These are phyloP conservation scores for Boletus pseudo-olivaceus DNA, from an alignment of 768 basidiomycete species.

Conservation along the genomic window DNA sequence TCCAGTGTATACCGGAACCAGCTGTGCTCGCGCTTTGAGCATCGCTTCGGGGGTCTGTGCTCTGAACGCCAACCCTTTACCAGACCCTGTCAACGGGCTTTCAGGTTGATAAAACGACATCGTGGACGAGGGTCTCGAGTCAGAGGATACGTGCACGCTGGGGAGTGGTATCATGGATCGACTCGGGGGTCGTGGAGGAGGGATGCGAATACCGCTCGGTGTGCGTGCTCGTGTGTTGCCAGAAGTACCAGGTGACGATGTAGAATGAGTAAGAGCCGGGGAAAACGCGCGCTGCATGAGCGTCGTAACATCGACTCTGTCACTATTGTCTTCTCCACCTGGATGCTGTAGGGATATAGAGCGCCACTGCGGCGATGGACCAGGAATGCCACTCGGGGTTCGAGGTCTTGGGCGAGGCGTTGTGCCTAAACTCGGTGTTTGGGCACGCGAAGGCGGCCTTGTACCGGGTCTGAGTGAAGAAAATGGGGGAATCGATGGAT, in stretches of 20 bases:
- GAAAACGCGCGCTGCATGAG: slow-evolving; percentile 63
- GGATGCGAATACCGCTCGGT: slow-evolving; percentile 40
- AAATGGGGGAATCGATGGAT: slow-evolving; percentile 36
- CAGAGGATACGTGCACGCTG: slow-evolving; percentile 62
- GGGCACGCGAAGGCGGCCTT: slow-evolving; percentile 53
- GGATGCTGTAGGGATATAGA: slow-evolving; percentile 48
- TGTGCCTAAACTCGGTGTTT: slow-evolving; percentile 44
- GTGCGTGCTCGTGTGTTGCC: slow-evolving; percentile 32
- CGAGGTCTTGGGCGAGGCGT: slow-evolving; percentile 70
- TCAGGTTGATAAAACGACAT: slow-evolving; percentile 65
- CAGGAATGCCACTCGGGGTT: slow-evolving; percentile 79
- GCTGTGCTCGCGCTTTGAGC: slow-evolving; percentile 57
- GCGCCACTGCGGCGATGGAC: slow-evolving; percentile 49
- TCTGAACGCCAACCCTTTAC: slow-evolving; percentile 36
- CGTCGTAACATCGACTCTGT: slow-evolving; percentile 42
- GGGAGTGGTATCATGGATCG: slow-evolving; percentile 83
- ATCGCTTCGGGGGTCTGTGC: slow-evolving; percentile 70
- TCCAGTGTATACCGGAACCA: slow-evolving; percentile 51
- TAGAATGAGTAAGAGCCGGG: slow-evolving; percentile 47
- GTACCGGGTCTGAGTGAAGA: slow-evolving; percentile 26
- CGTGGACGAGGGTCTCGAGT: slow-evolving; percentile 67
- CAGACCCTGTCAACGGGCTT: slow-evolving; percentile 43
- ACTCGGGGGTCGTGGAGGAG: slow-evolving; percentile 72
- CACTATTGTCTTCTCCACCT: slow-evolving; percentile 42
- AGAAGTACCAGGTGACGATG: slow-evolving; percentile 38